phyloP scores from a whole-genome alignment of 2,329 filamentous ascomycete genomes.

The Penicillium janthinellum region DNA sequence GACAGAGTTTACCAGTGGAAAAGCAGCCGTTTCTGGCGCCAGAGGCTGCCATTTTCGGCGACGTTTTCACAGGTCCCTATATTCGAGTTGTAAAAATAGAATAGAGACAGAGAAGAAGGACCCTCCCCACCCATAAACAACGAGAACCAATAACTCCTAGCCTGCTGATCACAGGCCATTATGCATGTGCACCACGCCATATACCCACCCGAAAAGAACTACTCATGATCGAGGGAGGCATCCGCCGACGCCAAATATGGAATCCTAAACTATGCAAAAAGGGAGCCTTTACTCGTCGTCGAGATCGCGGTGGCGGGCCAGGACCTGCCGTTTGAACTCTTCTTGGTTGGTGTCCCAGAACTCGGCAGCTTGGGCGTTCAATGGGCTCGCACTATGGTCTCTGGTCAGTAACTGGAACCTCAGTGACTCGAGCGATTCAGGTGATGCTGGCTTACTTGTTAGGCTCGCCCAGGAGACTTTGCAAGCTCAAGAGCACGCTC shows the following conservation, averaged over 20 bases:
- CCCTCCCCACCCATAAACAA: constrained; percentile 1
- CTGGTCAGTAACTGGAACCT: constrained; percentile 3
- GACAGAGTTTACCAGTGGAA: no score
- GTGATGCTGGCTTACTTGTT: constrained; percentile 76
- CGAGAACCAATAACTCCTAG: constrained; percentile 23
- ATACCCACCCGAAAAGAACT: constrained; percentile 6
- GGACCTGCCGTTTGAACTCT: constrained; percentile 80
- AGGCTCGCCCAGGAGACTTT: constrained; percentile 92
- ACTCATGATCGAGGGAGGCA: not conserved
- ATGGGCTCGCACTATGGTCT: constrained; percentile 72
- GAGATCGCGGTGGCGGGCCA: constrained; percentile 63
- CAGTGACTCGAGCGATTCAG: not conserved
- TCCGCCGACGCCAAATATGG: constrained; percentile 20
- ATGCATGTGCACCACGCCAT: constrained; percentile 24
- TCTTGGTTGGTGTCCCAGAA: constrained; percentile 87
- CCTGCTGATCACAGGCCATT: constrained; percentile 21
- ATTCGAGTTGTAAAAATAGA: constrained; percentile 14
- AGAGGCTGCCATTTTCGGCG: no score
- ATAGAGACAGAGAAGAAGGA: not conserved
- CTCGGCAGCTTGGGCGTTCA: constrained; percentile 95
- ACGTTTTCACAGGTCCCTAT: no score
- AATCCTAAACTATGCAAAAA: constrained; percentile 10
- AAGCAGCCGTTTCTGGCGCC: no score
- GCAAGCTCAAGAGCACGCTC: constrained; percentile 87
- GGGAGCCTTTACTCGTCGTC: constrained; percentile 46